Evolutionary conservation across 2,329 filamentous ascomycete genomes (phyloP).

Genomic region (Calycina herbarum): DNA sequence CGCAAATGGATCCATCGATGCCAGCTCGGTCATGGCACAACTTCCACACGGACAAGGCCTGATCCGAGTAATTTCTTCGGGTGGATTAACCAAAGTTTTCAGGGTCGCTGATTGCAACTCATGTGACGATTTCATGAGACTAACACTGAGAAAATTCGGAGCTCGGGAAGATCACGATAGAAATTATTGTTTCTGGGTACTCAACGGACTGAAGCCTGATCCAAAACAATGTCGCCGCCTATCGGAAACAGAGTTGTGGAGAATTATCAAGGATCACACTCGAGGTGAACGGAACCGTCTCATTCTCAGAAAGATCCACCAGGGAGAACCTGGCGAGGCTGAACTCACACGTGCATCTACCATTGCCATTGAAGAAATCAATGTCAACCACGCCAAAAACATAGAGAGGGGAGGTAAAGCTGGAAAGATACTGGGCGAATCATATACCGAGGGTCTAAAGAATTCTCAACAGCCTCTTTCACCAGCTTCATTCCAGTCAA

Average conservation of each 20-base stretch:
- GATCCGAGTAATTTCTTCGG: slow-evolving; percentile 90
- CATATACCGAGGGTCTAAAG: slow-evolving; percentile 64
- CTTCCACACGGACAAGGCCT: slow-evolving; percentile 84
- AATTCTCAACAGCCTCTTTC: slow-evolving; percentile 82
- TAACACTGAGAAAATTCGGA: slow-evolving; percentile 83
- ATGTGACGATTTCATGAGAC: slow-evolving; percentile 88
- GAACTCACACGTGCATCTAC: slow-evolving; percentile 85
- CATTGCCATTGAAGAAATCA: slow-evolving; percentile 85
- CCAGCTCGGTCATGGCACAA: slow-evolving; percentile 76
- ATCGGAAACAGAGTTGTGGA: slow-evolving; percentile 83
- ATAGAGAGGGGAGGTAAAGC: slow-evolving; percentile 73
- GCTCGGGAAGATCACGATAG: slow-evolving; percentile 87
- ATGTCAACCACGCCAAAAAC: slow-evolving; percentile 69
- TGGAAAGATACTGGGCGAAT: slow-evolving; percentile 85
- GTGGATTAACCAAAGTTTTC: slow-evolving; percentile 87
- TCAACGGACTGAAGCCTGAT: slow-evolving; percentile 82
- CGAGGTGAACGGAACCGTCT: slow-evolving; percentile 86
- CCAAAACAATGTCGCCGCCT: slow-evolving; percentile 78
- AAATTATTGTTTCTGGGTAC: slow-evolving; percentile 95
- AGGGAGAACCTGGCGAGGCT: slow-evolving; percentile 82
- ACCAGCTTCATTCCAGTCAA: slow-evolving; percentile 64
- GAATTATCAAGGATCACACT: slow-evolving; percentile 83
- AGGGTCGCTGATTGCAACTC: slow-evolving; percentile 90
- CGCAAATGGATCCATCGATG: slow-evolving; percentile 81
- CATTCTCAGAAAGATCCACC: slow-evolving; percentile 89